A percentile compares a stretch with the other conserved stretches of the same genome.
These are phyloP conservation scores for Helicostylum pulchrum DNA, from an alignment of 192 early-diverging fungal species.

Conservation along the genomic window DNA sequence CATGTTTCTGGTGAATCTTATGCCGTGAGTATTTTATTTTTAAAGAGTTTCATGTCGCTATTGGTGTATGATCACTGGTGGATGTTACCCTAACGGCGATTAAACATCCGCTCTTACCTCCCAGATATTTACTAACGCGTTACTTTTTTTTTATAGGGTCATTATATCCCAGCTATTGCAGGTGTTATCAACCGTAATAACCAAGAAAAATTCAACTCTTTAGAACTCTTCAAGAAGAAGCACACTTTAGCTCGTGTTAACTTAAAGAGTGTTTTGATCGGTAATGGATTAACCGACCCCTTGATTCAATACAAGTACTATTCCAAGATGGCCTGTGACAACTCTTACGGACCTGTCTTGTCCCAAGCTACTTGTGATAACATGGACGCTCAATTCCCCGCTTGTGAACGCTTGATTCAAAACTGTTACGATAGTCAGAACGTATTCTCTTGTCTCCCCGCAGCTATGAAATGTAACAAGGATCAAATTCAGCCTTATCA, in stretches of 20 bases:
- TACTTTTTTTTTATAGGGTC: slow-evolving; percentile 47
- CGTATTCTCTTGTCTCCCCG: slow-evolving; percentile 81
- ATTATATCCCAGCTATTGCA: slow-evolving; percentile 95
- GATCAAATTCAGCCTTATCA: slow-evolving; percentile 77
- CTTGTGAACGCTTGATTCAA: slow-evolving; percentile 78
- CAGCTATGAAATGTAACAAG: slow-evolving; percentile 85
- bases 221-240: slow-evolving; percentile 7
- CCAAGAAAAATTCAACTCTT: slow-evolving; percentile 43
- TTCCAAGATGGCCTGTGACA: slow-evolving; percentile 77
- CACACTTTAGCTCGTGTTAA: slow-evolving; percentile 54
- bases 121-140: no score
- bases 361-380: slow-evolving; percentile 65
- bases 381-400: slow-evolving; percentile 78
- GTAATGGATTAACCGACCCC: slow-evolving; percentile 94
- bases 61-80: neutral
- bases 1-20: slow-evolving; percentile 85
- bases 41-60: neutral
- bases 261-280: slow-evolving; percentile 79
- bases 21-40: slow-evolving; percentile 30
- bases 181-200: slow-evolving; percentile 78
- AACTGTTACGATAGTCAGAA: slow-evolving; percentile 88
- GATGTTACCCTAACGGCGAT: no score
- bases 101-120: no score
- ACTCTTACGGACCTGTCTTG: slow-evolving; percentile 79
- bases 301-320: slow-evolving; percentile 93